These are phyloP conservation scores for Trametes hirsuta DNA, from an alignment of 1,284 basidiomycete genomes.

Conservation along the genomic window DNA sequence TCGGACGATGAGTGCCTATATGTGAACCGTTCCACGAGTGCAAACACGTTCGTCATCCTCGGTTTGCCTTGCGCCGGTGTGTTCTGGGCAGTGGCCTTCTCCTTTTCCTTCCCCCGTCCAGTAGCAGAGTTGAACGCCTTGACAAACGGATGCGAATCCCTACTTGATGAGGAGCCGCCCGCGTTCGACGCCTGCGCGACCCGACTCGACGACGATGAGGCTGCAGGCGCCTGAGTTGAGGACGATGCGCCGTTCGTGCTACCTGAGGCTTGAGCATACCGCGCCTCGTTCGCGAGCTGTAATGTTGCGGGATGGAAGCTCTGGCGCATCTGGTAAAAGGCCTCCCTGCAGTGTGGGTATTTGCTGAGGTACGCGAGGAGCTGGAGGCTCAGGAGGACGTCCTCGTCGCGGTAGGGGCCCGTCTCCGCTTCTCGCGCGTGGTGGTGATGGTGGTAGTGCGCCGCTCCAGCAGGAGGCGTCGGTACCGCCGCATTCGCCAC, in stretches of 20 bases:
- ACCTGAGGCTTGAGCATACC: constrained; percentile 7
- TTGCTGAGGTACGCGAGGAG: constrained; percentile 96
- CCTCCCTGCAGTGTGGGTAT: constrained; percentile 96
- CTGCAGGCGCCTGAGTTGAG: background rate
- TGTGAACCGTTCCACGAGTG: constrained; percentile 95
- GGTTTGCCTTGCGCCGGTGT: constrained; percentile 26
- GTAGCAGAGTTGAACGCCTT: constrained; percentile 36
- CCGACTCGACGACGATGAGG: background rate
- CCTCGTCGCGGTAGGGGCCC: constrained; percentile 90
- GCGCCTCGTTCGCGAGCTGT: constrained; percentile 33
- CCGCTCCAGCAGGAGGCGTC: constrained; percentile 3
- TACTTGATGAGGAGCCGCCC: constrained; percentile 13
- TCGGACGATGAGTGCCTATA: constrained; percentile 88
- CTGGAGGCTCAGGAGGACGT: constrained; percentile 90
- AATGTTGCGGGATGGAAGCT: constrained; percentile 75
- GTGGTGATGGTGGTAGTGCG: constrained; percentile 33
- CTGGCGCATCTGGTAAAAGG: constrained; percentile 86
- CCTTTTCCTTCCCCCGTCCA: constrained; percentile 40
- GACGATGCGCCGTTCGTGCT: background rate
- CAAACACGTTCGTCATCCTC: constrained; percentile 88
- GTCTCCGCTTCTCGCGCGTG: constrained; percentile 43
- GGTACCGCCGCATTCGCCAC: constrained; percentile 5
- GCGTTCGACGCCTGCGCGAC: constrained; percentile 12
- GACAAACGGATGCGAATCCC: constrained; percentile 37
- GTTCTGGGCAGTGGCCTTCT: background rate